phyloP scores from a whole-genome alignment of 2,329 filamentous ascomycete genomes.

The Ophiostoma ips region DNA sequence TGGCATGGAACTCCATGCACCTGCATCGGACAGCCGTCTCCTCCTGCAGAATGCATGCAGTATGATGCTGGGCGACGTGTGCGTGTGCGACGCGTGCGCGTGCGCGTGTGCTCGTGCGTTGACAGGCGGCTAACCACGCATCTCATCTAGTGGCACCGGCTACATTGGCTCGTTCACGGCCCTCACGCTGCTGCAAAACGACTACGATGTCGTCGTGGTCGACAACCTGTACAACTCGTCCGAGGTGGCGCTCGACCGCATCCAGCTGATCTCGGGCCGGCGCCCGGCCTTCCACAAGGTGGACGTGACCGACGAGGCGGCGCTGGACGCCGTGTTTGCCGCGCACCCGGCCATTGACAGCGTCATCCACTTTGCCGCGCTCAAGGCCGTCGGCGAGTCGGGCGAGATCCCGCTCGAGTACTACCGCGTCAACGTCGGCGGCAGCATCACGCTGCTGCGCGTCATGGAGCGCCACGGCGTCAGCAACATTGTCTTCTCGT shows the following conservation, averaged over 20 bases:
- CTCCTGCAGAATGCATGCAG: background rate
- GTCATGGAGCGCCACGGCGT: conserved; percentile 86
- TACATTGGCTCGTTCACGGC: conserved; percentile 98
- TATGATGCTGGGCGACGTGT: background rate
- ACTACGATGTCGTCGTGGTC: conserved; percentile 91
- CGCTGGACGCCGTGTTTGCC: conserved; percentile 73
- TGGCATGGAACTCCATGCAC: too few relatives aligned
- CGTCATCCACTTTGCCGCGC: conserved; percentile 95
- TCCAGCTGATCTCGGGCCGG: conserved; percentile 85
- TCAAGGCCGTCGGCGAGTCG: conserved; percentile 97
- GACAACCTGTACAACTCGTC: conserved; percentile 98
- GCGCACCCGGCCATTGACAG: conserved; percentile 90
- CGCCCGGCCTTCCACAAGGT: conserved; percentile 71
- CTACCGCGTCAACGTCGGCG: conserved; percentile 92
- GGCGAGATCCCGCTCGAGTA: conserved; percentile 90
- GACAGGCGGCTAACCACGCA: background rate
- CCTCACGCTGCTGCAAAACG: conserved; percentile 80
- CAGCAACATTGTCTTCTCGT: conserved; percentile 95
- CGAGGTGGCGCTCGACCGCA: conserved; percentile 79
- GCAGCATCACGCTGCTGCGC: conserved; percentile 73
- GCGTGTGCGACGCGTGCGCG: too few relatives aligned
- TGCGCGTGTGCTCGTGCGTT: too few relatives aligned
- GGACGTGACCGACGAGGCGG: conserved; percentile 77
- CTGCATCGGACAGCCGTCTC: conserved; percentile 7
- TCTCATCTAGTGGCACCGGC: conserved; percentile 65